Evolutionary conservation across 345 rosid genomes (phyloP).

Genomic region (Erucastrum elatum): DNA sequence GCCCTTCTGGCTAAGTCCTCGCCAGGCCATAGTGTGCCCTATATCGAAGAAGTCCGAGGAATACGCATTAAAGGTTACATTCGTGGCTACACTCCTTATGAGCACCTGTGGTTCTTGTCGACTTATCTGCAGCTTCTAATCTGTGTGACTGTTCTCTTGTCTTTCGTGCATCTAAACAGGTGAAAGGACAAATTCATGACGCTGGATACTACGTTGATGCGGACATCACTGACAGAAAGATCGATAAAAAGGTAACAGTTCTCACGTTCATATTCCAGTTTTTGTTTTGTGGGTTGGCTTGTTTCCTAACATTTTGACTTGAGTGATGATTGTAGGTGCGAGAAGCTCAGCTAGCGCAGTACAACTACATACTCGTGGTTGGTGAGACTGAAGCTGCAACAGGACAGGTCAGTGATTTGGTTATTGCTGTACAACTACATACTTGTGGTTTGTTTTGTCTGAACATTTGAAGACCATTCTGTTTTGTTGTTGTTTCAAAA

Average conservation of each 20-base stretch:
- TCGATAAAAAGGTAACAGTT: constrained; percentile 78
- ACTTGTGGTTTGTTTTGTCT: not conserved
- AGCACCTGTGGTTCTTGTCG: not conserved
- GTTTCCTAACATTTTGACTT: constrained; percentile 8
- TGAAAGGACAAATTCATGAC: constrained; percentile 56
- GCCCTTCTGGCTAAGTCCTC: constrained; percentile 99
- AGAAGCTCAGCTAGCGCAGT: constrained; percentile 96
- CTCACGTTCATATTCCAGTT: not conserved
- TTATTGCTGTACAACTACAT: not conserved
- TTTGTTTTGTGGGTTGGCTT: constrained; percentile 11
- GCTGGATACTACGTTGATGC: constrained; percentile 87
- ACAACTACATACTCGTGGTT: constrained; percentile 87
- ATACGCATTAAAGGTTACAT: constrained; percentile 68
- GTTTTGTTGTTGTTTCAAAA: not conserved
- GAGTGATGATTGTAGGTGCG: constrained; percentile 61
- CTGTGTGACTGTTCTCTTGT: constrained; percentile 32
- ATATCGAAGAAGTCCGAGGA: constrained; percentile 82
- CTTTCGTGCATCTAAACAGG: constrained; percentile 43
- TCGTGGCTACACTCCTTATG: constrained; percentile 5
- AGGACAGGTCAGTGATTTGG: constrained; percentile 63
- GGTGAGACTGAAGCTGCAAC: constrained; percentile 82
- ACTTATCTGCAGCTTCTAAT: constrained; percentile 10
- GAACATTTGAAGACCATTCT: constrained; percentile 1
- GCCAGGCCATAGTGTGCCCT: constrained; percentile 97
- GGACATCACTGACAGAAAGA: constrained; percentile 79